phyloP scores from a whole-genome alignment of 306 rosid genomes.

The Trifolium subterraneum region DNA sequence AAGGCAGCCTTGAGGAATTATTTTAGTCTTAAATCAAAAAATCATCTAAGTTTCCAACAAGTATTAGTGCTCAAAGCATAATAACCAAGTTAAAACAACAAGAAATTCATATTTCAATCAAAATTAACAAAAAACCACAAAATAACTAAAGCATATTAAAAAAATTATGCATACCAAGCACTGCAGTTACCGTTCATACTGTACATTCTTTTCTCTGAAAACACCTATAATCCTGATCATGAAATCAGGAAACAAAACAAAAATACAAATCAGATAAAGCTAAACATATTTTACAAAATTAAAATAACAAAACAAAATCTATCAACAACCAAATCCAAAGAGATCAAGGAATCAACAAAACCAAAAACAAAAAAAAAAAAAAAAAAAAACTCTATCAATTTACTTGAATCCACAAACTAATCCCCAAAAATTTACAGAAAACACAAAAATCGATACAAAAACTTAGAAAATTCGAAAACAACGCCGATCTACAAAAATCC shows the following conservation, averaged over 20 bases:
- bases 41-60: too few relatives aligned
- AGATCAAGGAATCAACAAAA: not conserved
- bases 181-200: slow-evolving; percentile 35
- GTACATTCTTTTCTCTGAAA: slow-evolving; percentile 47
- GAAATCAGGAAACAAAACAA: slow-evolving; percentile 22
- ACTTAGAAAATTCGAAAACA: slow-evolving; percentile 4
- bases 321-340: slow-evolving; percentile 1
- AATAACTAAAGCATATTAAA: not conserved
- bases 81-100: not conserved
- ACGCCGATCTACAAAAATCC: slow-evolving; percentile 46
- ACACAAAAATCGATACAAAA: not conserved
- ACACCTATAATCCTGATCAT: slow-evolving; percentile 49
- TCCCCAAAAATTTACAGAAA: not conserved
- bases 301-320: not conserved
- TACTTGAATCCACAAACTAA: not conserved
- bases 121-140: not conserved
- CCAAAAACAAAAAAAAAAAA: not conserved
- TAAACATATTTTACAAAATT: not conserved
- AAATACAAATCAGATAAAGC: slow-evolving; percentile 14
- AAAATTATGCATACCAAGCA: slow-evolving; percentile 44
- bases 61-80: not conserved
- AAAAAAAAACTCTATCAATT: too few relatives aligned
- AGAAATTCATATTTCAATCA: not conserved
- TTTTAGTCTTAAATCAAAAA: too few relatives aligned
- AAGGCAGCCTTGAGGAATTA: not conserved